phyloP scores from a whole-genome alignment of 2,329 filamentous ascomycete species.

The Pleurostoma richardsiae region DNA sequence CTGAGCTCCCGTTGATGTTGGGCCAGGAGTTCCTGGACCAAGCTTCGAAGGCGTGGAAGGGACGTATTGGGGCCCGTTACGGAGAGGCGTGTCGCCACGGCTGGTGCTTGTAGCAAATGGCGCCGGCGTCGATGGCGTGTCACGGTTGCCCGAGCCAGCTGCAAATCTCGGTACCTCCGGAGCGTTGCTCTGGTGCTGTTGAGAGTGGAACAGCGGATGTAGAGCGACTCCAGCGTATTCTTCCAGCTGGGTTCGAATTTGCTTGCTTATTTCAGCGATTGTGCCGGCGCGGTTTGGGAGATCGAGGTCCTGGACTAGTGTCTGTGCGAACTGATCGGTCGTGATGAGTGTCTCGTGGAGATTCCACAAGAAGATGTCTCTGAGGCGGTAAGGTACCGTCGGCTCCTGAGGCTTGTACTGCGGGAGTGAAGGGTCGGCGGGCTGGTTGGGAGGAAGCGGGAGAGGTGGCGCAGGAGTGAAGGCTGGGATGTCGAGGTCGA shows the following conservation, averaged over 20 bases:
- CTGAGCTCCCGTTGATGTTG: not conserved
- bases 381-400: slow-evolving; percentile 80
- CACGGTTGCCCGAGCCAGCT: slow-evolving; percentile 5
- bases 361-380: slow-evolving; percentile 98
- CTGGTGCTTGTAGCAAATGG: slow-evolving; percentile 23
- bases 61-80: slow-evolving; percentile 41
- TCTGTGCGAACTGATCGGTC: slow-evolving; percentile 91
- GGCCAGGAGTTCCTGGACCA: slow-evolving; percentile 5
- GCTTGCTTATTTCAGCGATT: slow-evolving; percentile 79
- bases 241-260: slow-evolving; percentile 91
- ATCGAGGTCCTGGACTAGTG: slow-evolving; percentile 87
- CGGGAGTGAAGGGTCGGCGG: slow-evolving; percentile 65
- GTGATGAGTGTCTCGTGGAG: slow-evolving; percentile 91
- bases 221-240: slow-evolving; percentile 94
- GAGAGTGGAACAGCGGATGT: slow-evolving; percentile 81
- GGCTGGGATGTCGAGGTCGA: slow-evolving; percentile 86
- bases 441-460: slow-evolving; percentile 47
- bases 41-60: slow-evolving; percentile 33
- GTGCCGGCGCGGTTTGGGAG: slow-evolving; percentile 69
- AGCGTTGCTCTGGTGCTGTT: slow-evolving; percentile 25
- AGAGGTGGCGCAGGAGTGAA: slow-evolving; percentile 64
- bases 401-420: slow-evolving; percentile 76
- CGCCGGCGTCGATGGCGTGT: slow-evolving; percentile 15
- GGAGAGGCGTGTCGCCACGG: slow-evolving; percentile 53
- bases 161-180: slow-evolving; percentile 22